Conservation (phyloP, 768 basidiomycete genomes). For the Mycena olivaceomarginata region DNA sequence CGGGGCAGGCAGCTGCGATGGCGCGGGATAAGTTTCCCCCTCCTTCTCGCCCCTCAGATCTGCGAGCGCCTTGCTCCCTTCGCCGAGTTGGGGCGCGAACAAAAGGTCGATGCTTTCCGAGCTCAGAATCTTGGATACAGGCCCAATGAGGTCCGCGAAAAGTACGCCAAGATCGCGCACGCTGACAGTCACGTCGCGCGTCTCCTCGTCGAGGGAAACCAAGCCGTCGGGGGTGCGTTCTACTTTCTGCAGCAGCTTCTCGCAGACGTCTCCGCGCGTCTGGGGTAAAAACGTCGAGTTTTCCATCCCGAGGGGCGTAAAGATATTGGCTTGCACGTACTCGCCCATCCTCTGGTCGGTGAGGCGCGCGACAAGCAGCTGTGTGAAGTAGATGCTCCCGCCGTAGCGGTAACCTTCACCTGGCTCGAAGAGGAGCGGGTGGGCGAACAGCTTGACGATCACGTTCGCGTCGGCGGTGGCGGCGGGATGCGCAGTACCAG, state of each 20-base stretch:
- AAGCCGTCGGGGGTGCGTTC: conserved; percentile 6
- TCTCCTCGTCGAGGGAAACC: conserved; percentile 13
- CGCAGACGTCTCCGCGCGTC: not conserved
- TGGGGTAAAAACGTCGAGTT: conserved; percentile 22
- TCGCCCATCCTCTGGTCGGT: not conserved
- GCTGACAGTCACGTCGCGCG: conserved; percentile 21
- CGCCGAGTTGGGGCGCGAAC: conserved; percentile 27
- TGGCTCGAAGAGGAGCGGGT: conserved; percentile 37
- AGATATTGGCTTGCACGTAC: conserved; percentile 28
- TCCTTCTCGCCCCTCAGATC: conserved; percentile 29
- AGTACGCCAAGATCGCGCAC: conserved; percentile 26
- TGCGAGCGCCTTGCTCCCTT: conserved; percentile 15
- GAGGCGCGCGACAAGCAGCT: conserved; percentile 29
- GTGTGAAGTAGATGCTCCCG: conserved; percentile 31
- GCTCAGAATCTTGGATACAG: conserved; percentile 29
- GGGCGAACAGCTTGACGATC: conserved; percentile 17
- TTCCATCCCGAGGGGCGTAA: conserved; percentile 26
- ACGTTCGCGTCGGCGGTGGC: not conserved
- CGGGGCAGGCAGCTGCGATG: not conserved
- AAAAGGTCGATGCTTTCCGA: conserved; percentile 25
- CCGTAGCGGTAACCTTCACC: conserved; percentile 40
- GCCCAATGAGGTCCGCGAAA: conserved; percentile 30
- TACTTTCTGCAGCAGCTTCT: conserved; percentile 35
- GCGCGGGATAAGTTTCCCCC: conserved; percentile 25
- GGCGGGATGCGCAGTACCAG: conserved; percentile 1